phyloP scores from a whole-genome alignment of 352 stramenopile species.

The Globisporangium recalcitrans region DNA sequence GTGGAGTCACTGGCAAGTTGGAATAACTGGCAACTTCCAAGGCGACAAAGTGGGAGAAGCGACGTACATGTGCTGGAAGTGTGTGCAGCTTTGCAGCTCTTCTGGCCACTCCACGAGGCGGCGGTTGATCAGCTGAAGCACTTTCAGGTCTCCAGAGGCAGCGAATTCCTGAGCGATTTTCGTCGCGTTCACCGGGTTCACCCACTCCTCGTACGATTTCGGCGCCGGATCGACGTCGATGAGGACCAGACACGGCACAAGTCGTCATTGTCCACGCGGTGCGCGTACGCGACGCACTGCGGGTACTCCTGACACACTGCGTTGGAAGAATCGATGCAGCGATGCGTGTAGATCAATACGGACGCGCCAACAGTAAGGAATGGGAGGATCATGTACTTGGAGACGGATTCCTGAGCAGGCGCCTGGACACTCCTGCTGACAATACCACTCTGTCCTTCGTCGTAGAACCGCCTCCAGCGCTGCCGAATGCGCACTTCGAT shows the following conservation, averaged over 20 bases:
- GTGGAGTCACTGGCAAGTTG: too few species aligned
- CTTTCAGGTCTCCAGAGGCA: slow-evolving; percentile 24
- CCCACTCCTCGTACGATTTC: slow-evolving; percentile 24
- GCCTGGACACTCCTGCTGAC: too few species aligned
- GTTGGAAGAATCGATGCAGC: too few species aligned
- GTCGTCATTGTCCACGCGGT: slow-evolving; percentile 11
- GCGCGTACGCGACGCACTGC: slow-evolving; percentile 25
- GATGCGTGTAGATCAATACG: slow-evolving; percentile 17
- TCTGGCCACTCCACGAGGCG: slow-evolving; percentile 19
- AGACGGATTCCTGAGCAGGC: too few species aligned
- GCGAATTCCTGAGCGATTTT: slow-evolving; percentile 22
- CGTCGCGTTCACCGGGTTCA: slow-evolving; percentile 20
- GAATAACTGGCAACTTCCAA: too few species aligned
- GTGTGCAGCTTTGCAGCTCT: slow-evolving; percentile 24
- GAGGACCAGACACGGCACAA: slow-evolving; percentile 32
- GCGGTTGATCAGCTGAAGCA: slow-evolving; percentile 39
- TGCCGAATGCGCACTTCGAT: slow-evolving; percentile 14
- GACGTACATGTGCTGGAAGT: slow-evolving; percentile 39
- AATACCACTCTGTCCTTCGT: too few species aligned
- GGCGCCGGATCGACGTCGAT: slow-evolving; percentile 23
- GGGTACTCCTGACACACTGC: slow-evolving; percentile 25
- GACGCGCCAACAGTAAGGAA: slow-evolving; percentile 17
- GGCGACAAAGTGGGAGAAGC: too few species aligned
- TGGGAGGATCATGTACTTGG: slow-evolving; percentile 16
- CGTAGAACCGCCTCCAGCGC: too few species aligned